These are phyloP conservation scores for Neopestalotiopsis sp. DNA, from an alignment of 2,329 filamentous ascomycete species.

Conservation along the genomic window DNA sequence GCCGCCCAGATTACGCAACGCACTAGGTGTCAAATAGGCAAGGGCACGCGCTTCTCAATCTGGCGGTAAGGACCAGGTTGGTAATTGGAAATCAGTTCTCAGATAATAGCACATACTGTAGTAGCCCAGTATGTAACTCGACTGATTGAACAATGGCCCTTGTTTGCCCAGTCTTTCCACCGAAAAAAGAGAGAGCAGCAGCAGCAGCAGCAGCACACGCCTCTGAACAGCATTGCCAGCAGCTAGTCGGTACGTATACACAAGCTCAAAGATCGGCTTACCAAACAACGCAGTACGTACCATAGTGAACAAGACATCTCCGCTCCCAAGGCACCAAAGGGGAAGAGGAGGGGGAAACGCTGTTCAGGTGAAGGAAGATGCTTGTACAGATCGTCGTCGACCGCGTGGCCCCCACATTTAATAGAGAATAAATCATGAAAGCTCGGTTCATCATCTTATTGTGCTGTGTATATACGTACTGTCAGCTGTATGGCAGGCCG, in stretches of 20 bases:
- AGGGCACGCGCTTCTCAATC: constrained; percentile 11
- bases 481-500: too few species aligned
- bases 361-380: constrained; percentile 11
- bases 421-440: not conserved
- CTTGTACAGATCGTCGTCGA: constrained; percentile 4
- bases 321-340: not conserved
- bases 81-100: not conserved
- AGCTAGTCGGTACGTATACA: too few species aligned
- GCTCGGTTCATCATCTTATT: too few species aligned
- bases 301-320: not conserved
- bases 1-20: constrained; percentile 11
- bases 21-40: constrained; percentile 13
- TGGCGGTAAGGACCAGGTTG: not conserved
- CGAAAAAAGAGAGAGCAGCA: not conserved
- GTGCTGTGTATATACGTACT: too few species aligned
- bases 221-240: too few species aligned
- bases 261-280: too few species aligned
- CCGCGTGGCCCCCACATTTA: constrained; percentile 16
- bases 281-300: too few species aligned
- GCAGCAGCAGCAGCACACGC: too few species aligned
- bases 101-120: not conserved
- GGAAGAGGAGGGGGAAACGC: not conserved
- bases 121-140: not conserved
- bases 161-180: not conserved
- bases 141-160: not conserved